Base-by-base conservation (phyloP, 495 filamentous ascomycete genomes). In the Eremomyces bilateralis region DNA sequence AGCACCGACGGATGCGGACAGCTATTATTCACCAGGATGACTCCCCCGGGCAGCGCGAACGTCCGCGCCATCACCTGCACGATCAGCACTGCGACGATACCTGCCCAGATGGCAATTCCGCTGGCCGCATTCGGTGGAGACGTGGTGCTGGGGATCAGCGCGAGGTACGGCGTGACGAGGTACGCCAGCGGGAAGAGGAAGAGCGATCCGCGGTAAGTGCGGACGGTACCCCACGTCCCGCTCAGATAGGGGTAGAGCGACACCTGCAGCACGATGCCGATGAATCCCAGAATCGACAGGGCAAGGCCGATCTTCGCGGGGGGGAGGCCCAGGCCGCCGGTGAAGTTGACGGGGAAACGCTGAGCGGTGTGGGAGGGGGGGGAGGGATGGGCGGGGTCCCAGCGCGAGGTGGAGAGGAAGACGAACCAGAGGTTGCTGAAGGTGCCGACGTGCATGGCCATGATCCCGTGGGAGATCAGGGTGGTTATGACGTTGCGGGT, bases 371-470 rank as follows among this genome's bases (percentile, higher is more conserved):
- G 46, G 33, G 38, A 31, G 11, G 29, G 18, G 4, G 42, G 46
- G 13, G 36, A 19, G 15, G 64, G 59, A 13, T 43, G 34, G 13
- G 59, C 53, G 5, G 66, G 62, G 6, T 53, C 43, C 37, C 44
- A 57, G 30, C 62, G 64, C 0, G 76, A 73, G 2, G 69, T 69
- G 5, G 72, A 73, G 33, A 85, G 57, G 48, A 76, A 79, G 17
- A 77, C 63, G 33, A 74, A 77, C 30, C 74, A 75, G 43, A 83
- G 61, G 31, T 73, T 63, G 52, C 73, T 76, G 60, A 79, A 85
- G 4, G 77, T 71, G 22, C 71, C 67, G 21, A 73, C 70, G 49
- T 85, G 79, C 41, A 79, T 60, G n/a, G 71, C 67, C 12, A 84
- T 58, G 5, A 80, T 58, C 25, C 64, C 68, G 21, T 80, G 73